Percentiles rank a stretch among this genome's conserved stretches.
phyloP scores from a whole-genome alignment of 371 early-diverging fungal species.

The Lichtheimia hyalospora region DNA sequence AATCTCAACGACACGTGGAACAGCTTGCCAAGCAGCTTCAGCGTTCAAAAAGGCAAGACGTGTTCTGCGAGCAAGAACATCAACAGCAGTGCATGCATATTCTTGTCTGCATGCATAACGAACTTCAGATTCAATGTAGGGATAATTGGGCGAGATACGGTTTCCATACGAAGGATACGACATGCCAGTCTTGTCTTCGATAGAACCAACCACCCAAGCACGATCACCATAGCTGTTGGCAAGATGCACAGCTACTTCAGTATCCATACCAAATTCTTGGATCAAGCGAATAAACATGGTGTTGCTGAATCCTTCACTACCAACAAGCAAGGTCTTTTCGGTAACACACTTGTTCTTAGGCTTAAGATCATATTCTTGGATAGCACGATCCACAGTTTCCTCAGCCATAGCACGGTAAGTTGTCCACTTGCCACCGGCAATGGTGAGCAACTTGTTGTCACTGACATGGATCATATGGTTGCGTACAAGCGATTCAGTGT shows the following conservation, averaged over 20 bases:
- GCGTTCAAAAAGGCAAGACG: constrained; percentile 96
- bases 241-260: constrained; percentile 93
- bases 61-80: constrained; percentile 94
- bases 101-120: constrained; percentile 93
- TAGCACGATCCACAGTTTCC: constrained; percentile 93
- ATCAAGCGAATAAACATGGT: constrained; percentile 91
- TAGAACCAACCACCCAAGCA: constrained; percentile 88
- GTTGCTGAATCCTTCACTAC: constrained; percentile 84
- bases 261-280: constrained; percentile 92
- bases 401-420: constrained; percentile 99
- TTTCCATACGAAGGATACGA: constrained; percentile 84
- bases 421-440: constrained; percentile 99
- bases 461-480: constrained; percentile 95
- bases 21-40: constrained; percentile 84
- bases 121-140: constrained; percentile 96
- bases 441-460: constrained; percentile 85
- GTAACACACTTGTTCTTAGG: constrained; percentile 69
- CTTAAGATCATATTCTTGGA: constrained; percentile 66
- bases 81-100: constrained; percentile 92
- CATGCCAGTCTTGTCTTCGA: constrained; percentile 71
- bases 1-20: constrained; percentile 89
- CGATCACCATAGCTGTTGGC: constrained; percentile 94
- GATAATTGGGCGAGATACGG: constrained; percentile 83
- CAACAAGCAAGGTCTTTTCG: constrained; percentile 79
- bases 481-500: constrained; percentile 93